Conservation (phyloP, 306 rosid genomes). For the Vigna angularis region DNA sequence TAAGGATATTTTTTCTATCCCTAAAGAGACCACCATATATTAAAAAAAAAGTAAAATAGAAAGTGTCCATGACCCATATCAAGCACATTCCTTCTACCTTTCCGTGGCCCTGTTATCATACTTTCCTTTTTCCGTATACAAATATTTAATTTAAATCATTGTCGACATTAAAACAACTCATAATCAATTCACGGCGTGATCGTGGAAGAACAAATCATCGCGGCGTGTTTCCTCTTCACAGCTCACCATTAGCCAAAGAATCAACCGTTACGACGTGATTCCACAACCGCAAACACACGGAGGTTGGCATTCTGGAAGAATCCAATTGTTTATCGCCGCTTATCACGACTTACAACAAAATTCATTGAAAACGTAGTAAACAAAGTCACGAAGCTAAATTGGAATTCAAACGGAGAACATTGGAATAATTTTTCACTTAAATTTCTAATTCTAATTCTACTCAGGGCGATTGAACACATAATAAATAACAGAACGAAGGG, state of each 20-base stretch:
- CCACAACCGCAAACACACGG: background rate
- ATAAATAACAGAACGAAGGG: background rate
- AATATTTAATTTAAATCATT: background rate
- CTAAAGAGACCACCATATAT: too few relatives aligned
- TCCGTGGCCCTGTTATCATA: background rate
- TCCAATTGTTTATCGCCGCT: background rate
- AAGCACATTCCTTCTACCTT: background rate
- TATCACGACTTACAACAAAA: background rate
- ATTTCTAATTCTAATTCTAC: constrained; percentile 3
- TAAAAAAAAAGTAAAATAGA: too few relatives aligned
- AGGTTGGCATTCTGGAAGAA: background rate
- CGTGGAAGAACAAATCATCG: too few relatives aligned
- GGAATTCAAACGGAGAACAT: constrained; percentile 2
- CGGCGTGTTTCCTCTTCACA: background rate
- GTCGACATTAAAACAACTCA: background rate
- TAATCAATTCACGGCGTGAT: background rate
- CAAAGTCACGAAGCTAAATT: too few relatives aligned
- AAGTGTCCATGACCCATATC: too few relatives aligned
- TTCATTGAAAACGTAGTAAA: background rate
- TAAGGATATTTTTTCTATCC: too few relatives aligned
- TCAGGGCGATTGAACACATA: background rate
- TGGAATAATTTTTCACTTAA: background rate
- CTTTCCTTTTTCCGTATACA: background rate
- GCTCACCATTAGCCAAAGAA: background rate
- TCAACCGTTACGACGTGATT: background rate